phyloP scores from a whole-genome alignment of 129 eudicot species.

The Deinandra increscens region DNA sequence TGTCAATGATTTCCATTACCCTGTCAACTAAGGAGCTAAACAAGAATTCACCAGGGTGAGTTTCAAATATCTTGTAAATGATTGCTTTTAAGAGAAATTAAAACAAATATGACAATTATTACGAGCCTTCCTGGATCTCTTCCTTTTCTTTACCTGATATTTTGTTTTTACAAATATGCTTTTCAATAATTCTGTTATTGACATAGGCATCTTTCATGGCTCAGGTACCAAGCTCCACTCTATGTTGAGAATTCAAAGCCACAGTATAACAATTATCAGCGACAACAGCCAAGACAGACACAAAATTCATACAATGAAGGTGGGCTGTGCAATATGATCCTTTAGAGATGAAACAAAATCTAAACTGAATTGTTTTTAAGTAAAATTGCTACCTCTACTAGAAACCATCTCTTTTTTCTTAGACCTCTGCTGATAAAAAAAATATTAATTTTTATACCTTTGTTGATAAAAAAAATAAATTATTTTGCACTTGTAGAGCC shows the following conservation, averaged over 20 bases:
- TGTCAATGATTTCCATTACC: conserved; percentile 90
- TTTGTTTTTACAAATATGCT: background rate
- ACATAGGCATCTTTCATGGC: conserved; percentile 18
- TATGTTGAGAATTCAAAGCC: conserved; percentile 59
- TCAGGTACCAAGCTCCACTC: conserved; percentile 93
- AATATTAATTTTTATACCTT: background rate
- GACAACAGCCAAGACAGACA: conserved; percentile 62
- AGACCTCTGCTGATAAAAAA: background rate
- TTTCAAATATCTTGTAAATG: conserved; percentile 15
- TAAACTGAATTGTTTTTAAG: background rate
- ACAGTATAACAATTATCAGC: conserved; percentile 51
- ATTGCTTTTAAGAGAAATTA: conserved; percentile 15
- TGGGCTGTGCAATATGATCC: conserved; percentile 3
- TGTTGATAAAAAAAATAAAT: too few species aligned
- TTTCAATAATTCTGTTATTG: conserved; percentile 6
- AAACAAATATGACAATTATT: background rate
- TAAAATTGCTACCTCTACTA: background rate
- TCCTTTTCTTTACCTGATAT: background rate
- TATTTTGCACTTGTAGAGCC: too few species aligned
- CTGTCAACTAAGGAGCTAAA: conserved; percentile 82
- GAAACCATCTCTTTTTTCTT: background rate
- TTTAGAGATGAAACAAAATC: background rate
- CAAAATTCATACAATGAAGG: conserved; percentile 63
- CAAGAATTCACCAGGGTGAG: conserved; percentile 91
- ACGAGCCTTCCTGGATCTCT: background rate